Percentiles rank a stretch among this genome's conserved stretches.
These are phyloP conservation scores for Polyporus tsugae DNA, from an alignment of 1,284 basidiomycete species.

Conservation along the genomic window DNA sequence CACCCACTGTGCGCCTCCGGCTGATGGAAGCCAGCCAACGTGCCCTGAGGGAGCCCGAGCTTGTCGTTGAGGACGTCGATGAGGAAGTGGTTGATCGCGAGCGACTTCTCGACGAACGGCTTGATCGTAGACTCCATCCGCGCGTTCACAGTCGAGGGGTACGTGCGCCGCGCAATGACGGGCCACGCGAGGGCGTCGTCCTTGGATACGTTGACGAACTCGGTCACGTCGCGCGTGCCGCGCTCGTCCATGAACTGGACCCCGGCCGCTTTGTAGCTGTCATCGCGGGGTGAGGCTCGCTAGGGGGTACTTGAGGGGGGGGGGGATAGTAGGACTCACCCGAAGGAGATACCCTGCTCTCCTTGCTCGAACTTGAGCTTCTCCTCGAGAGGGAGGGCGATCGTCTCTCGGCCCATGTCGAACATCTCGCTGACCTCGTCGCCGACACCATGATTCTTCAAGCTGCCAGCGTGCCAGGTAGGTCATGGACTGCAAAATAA, in stretches of 20 bases:
- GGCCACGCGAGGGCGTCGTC: conserved; percentile 44
- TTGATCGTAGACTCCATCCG: conserved; percentile 37
- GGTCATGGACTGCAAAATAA: too few species aligned
- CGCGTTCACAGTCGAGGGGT: conserved; percentile 40
- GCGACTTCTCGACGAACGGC: conserved; percentile 42
- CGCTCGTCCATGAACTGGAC: conserved; percentile 43
- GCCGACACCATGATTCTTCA: conserved; percentile 45
- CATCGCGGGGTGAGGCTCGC: not conserved
- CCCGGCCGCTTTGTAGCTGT: conserved; percentile 45
- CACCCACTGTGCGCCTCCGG: conserved; percentile 23
- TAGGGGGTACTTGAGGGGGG: not conserved
- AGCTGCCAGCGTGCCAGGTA: too few species aligned
- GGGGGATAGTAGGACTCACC: conserved; percentile 30
- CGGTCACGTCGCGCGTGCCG: conserved; percentile 44
- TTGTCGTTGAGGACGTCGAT: conserved; percentile 42
- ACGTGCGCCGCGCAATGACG: conserved; percentile 35
- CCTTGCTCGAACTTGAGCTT: conserved; percentile 43
- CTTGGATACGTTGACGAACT: conserved; percentile 44
- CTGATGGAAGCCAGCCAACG: conserved; percentile 38
- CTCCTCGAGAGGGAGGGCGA: conserved; percentile 14
- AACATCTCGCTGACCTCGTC: conserved; percentile 42
- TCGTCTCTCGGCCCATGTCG: conserved; percentile 40
- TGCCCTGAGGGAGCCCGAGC: conserved; percentile 44
- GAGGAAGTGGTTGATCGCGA: conserved; percentile 42
- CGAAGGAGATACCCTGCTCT: conserved; percentile 44